These are phyloP conservation scores for Pythium biforme DNA, from an alignment of 352 stramenopile species.

Conservation along the genomic window DNA sequence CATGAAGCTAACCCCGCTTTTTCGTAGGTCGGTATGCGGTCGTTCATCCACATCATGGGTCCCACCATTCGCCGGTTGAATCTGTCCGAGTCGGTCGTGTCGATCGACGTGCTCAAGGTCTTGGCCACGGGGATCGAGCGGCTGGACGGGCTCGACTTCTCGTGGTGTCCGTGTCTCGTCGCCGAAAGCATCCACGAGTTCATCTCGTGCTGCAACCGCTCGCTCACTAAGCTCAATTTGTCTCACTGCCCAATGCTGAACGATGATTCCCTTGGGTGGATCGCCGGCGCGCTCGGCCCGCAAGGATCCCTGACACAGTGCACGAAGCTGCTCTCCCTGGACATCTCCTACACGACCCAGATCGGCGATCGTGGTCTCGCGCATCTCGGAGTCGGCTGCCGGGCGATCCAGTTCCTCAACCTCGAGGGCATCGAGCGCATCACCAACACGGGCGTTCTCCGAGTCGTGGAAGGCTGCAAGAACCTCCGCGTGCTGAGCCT, in stretches of 20 bases:
- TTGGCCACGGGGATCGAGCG: conserved; percentile 60
- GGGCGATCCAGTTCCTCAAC: conserved; percentile 69
- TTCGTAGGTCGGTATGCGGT: conserved; percentile 53
- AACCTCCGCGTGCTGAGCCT: conserved; percentile 59
- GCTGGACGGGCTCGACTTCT: conserved; percentile 61
- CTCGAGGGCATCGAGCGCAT: conserved; percentile 65
- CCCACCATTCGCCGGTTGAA: conserved; percentile 45
- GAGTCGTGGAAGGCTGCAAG: conserved; percentile 50
- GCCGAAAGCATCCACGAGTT: conserved; percentile 63
- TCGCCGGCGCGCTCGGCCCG: conserved; percentile 57
- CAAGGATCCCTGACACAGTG: conserved; percentile 70
- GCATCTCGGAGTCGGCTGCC: conserved; percentile 48
- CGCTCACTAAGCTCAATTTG: conserved; percentile 56
- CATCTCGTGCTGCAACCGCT: conserved; percentile 64
- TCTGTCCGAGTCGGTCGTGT: conserved; percentile 47
- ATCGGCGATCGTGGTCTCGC: conserved; percentile 60
- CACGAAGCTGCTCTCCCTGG: conserved; percentile 55
- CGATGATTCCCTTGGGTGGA: conserved; percentile 72
- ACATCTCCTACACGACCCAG: conserved; percentile 59
- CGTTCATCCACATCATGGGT: conserved; percentile 63
- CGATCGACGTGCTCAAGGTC: conserved; percentile 64
- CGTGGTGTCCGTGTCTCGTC: conserved; percentile 48
- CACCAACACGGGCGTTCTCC: conserved; percentile 42
- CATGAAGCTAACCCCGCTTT: too few species aligned
- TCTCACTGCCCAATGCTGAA: conserved; percentile 58